Percentiles rank a stretch among this genome's conserved stretches.
phyloP scores from a whole-genome alignment of 805 yeast species.

The Yarrowia bubula region DNA sequence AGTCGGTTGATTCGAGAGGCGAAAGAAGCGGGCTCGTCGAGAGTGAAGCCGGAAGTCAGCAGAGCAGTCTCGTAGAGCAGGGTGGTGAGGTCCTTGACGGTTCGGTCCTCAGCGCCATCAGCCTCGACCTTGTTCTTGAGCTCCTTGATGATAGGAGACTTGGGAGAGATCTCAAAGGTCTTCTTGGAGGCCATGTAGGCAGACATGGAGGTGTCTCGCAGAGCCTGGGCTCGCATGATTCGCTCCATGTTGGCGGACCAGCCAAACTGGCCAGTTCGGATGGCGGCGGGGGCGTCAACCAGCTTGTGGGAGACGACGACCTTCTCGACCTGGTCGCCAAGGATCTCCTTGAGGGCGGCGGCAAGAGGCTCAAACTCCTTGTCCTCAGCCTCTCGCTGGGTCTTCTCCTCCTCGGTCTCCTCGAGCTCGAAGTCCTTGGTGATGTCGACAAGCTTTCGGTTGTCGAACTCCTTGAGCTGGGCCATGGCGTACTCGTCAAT shows the following conservation, averaged over 20 bases:
- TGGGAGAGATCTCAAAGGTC: constrained; percentile 98
- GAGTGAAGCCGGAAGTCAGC: constrained; percentile 97
- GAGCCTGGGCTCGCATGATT: constrained; percentile 99
- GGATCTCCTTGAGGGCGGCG: constrained; percentile 91
- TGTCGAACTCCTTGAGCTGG: constrained; percentile 98
- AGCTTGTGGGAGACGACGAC: constrained; percentile 97
- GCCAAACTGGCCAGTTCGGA: constrained; percentile 99
- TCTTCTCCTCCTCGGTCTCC: constrained; percentile 98
- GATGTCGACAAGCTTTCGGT: constrained; percentile 95
- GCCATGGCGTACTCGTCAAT: constrained; percentile 99
- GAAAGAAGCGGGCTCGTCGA: constrained; percentile 97
- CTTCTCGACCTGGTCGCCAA: constrained; percentile 99
- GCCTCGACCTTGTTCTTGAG: constrained; percentile 94
- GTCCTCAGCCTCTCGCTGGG: constrained; percentile 85
- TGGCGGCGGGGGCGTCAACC: constrained; percentile 99
- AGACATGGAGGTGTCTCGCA: constrained; percentile 98
- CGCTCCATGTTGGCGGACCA: constrained; percentile 99
- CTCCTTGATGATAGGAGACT: constrained; percentile 91
- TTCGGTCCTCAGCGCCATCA: constrained; percentile 97
- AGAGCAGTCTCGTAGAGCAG: constrained; percentile 96
- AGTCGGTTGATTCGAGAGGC: constrained; percentile 98
- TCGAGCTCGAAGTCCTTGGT: constrained; percentile 96
- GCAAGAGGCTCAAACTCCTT: constrained; percentile 92
- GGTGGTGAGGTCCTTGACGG: constrained; percentile 96
- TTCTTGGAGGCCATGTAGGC: constrained; percentile 99